Base-by-base conservation (phyloP, 1,284 basidiomycete species). In the Coniferiporia sulphurascens region DNA sequence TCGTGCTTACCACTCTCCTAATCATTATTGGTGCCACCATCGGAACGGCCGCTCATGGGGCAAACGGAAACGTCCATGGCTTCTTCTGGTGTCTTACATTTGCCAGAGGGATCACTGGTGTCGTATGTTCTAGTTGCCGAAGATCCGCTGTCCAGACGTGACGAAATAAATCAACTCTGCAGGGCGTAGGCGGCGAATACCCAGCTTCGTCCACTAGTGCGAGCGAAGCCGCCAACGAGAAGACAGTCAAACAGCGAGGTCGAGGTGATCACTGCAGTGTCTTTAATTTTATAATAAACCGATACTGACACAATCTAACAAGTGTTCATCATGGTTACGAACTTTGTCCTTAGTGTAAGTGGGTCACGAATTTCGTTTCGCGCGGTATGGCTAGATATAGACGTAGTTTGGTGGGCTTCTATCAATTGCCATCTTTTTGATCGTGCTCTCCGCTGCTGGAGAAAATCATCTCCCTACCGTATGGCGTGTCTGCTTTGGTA, bases 51-150 rank as follows among this genome's bases (percentile, higher is more conserved):
- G 85, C 90, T 12, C 80, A 85, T 65, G 88, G 85, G 1, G 78
- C 80, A 0, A 71, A 82, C 48, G 83, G 83, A 52, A 85, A 78
- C 62, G 73, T 75, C 55, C 65, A 75, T 66, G 87, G 85, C 27
- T 73, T 91, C 49, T 87, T 91, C 67, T 92, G 89, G 89, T 89
- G 87, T 71, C 73, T 91, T 63, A 88, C 87, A 0, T 72, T 91
- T 62, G 85, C 87, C 12, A 76, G 86, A 65, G 89, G 88, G 32
- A 78, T 87, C 35, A 86, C 85, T 41, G 88, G 89, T 48, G 74
- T 90, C 46, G 87, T 87, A 66, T 67, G 81, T 69, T 17, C 38
- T 62, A 43, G 46, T 34, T 52, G 34, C 34, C 12, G 32, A 57
- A 44, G n/a, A 13, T 54, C 2, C 9, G 8, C 6, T 46, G 17